Conservation (phyloP, 2,329 filamentous ascomycete species). For the Sarocladium kiliense region DNA sequence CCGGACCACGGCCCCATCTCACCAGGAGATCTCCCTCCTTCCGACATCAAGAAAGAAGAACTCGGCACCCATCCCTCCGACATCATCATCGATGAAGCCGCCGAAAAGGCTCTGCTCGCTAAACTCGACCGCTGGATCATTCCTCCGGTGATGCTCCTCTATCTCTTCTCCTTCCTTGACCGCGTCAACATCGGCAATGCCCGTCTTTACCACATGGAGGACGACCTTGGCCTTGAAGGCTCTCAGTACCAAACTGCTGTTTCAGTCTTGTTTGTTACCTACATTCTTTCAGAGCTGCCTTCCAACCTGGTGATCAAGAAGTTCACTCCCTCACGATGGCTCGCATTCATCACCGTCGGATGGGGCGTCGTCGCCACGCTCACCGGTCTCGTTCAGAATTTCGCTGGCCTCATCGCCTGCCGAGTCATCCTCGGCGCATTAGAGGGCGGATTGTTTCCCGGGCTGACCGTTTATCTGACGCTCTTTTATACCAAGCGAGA, state of each 20-base stretch:
- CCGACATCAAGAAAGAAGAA: not conserved
- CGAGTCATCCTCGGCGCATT: conserved; percentile 40
- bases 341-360: conserved; percentile 12
- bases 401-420: conserved; percentile 34
- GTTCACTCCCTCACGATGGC: conserved; percentile 26
- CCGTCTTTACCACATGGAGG: conserved; percentile 55
- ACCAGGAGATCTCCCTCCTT: too few species aligned
- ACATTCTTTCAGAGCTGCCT: conserved; percentile 34
- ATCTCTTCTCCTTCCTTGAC: conserved; percentile 37
- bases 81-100: conserved; percentile 23
- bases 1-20: too few species aligned
- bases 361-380: conserved; percentile 26
- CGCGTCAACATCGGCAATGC: conserved; percentile 50
- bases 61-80: conserved; percentile 13
- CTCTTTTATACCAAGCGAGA: conserved; percentile 48
- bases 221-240: conserved; percentile 51
- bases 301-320: conserved; percentile 36
- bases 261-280: conserved; percentile 28
- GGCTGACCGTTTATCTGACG: conserved; percentile 31
- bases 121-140: conserved; percentile 60
- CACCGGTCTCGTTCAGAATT: conserved; percentile 39
- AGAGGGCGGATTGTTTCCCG: conserved; percentile 42
- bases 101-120: conserved; percentile 36
- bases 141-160: conserved; percentile 57
- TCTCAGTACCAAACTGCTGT: conserved; percentile 49